These are phyloP conservation scores for Salix udensis DNA, from an alignment of 345 rosid species.

Conservation along the genomic window DNA sequence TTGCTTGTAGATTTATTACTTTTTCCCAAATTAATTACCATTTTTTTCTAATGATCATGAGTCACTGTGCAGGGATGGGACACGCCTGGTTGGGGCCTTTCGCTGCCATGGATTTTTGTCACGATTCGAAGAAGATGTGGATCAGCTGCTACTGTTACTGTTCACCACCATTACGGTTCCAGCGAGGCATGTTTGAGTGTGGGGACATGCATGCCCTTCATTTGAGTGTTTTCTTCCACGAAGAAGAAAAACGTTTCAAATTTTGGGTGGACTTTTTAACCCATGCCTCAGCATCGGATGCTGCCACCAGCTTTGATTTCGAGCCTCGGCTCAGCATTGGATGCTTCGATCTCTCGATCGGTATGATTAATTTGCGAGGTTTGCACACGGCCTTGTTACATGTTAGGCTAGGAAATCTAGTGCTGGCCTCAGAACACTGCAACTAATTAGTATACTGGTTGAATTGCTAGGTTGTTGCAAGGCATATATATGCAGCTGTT, in stretches of 20 bases:
- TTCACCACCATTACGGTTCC: not conserved
- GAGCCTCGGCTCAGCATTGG: slow-evolving; percentile 12
- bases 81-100: slow-evolving; percentile 9
- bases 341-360: not conserved
- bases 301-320: not conserved
- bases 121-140: not conserved
- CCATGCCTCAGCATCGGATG: slow-evolving; percentile 12
- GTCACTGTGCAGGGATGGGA: not conserved
- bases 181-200: not conserved
- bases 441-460: not conserved
- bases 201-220: not conserved
- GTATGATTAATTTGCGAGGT: not conserved
- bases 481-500: too few relatives aligned
- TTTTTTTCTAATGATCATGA: not conserved
- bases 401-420: not conserved
- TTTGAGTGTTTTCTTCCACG: not conserved
- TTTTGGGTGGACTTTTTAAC: not conserved
- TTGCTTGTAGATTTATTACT: not conserved
- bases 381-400: not conserved
- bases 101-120: slow-evolving; percentile 16
- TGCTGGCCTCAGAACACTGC: not conserved
- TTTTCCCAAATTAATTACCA: not conserved
- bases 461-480: not conserved
- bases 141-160: not conserved
- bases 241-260: not conserved